Conservation (phyloP, 306 rosid species). For the Dicorynia guianensis region DNA sequence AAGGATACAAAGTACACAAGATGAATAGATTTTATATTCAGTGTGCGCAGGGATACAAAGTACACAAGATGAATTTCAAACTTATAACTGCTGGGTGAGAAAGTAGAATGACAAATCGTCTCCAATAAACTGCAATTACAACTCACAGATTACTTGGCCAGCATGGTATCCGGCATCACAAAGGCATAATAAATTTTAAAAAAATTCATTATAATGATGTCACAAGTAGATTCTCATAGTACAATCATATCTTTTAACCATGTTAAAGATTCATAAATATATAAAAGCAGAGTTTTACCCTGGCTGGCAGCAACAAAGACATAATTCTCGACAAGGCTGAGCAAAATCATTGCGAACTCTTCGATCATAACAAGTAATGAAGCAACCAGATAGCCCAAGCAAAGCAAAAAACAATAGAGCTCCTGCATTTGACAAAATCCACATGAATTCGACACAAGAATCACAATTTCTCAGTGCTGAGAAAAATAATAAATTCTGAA, state of each 20-base stretch:
- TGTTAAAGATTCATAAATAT: conserved; percentile 13
- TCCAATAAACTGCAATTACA: conserved; percentile 15
- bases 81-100: background rate
- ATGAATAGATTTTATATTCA: background rate
- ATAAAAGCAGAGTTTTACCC: conserved; percentile 64
- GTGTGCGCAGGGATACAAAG: conserved; percentile 22
- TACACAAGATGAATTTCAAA: conserved; percentile 8
- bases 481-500: conserved; percentile 27
- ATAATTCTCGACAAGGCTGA: conserved; percentile 97
- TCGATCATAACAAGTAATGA: conserved; percentile 97
- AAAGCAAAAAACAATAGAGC: conserved; percentile 91
- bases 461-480: conserved; percentile 15
- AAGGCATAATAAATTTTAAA: background rate
- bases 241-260: conserved; percentile 25
- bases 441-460: conserved; percentile 38
- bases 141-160: background rate
- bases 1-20: conserved; percentile 18
- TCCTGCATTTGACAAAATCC: conserved; percentile 63
- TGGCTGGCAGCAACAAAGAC: conserved; percentile 99
- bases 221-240: conserved; percentile 23
- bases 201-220: conserved; percentile 18
- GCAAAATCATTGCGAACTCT: conserved; percentile 98
- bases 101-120: too few relatives aligned
- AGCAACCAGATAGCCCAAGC: conserved; percentile 98
- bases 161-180: conserved; percentile 28